Evolutionary conservation across 169 alveolate genomes (phyloP).

Genomic region (Plasmodium fragile): DNA sequence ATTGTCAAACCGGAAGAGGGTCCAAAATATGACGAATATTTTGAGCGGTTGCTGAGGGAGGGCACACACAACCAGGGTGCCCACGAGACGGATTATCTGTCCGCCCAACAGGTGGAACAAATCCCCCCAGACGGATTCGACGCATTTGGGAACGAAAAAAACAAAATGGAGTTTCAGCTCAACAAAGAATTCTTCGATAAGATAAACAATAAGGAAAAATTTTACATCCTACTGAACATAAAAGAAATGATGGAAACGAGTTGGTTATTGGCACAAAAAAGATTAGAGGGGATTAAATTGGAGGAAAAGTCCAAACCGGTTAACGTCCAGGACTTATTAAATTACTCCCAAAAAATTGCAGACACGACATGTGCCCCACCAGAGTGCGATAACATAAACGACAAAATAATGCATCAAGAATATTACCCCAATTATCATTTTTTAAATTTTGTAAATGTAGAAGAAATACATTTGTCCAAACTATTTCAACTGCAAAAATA

Average conservation of each 20-base stretch:
- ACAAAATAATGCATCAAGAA: conserved; percentile 82
- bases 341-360: conserved; percentile 78
- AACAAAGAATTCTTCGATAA: conserved; percentile 57
- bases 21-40: conserved; percentile 30
- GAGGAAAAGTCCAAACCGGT: conserved; percentile 73
- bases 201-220: conserved; percentile 66
- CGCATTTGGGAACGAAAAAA: background rate
- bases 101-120: background rate
- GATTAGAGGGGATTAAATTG: conserved; percentile 79
- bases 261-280: conserved; percentile 83
- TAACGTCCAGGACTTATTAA: conserved; percentile 78
- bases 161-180: conserved; percentile 3
- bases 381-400: conserved; percentile 81
- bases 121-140: background rate
- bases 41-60: conserved; percentile 11
- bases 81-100: background rate
- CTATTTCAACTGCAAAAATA: conserved; percentile 78
- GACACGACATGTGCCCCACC: conserved; percentile 88
- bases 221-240: conserved; percentile 72
- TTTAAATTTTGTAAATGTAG: conserved; percentile 80
- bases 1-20: conserved; percentile 70
- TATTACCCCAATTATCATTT: conserved; percentile 86
- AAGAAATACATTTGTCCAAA: conserved; percentile 84
- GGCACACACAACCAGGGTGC: background rate
- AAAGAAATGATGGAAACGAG: conserved; percentile 83